These are phyloP conservation scores for Immersiella caudata DNA, from an alignment of 495 filamentous ascomycete genomes.

Conservation along the genomic window DNA sequence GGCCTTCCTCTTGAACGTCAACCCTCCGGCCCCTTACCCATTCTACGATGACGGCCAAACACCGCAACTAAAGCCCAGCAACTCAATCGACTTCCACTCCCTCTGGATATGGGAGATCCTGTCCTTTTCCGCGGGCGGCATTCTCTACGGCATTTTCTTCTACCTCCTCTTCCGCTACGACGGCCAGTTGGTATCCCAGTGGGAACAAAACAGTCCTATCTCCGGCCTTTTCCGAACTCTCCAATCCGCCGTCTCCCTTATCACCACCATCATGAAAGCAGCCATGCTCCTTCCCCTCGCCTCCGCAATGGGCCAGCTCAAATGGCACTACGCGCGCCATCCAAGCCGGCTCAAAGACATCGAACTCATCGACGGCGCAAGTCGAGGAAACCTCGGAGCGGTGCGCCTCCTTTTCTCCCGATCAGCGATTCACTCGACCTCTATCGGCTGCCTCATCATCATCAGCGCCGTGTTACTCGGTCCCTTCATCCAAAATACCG, in stretches of 20 bases:
- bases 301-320: not conserved
- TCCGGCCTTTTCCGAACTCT: not conserved
- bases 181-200: not conserved
- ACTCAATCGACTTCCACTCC: not conserved
- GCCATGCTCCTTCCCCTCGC: not conserved
- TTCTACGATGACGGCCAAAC: no score
- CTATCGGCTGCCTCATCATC: not conserved
- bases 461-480: not conserved
- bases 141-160: not conserved
- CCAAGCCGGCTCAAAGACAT: not conserved
- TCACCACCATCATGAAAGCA: not conserved
- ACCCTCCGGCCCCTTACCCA: no score
- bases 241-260: not conserved
- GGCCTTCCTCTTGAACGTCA: no score
- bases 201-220: not conserved
- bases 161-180: slow-evolving; percentile 1
- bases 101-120: slow-evolving; percentile 4
- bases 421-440: not conserved
- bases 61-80: no score
- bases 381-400: not conserved
- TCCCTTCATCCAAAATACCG: not conserved
- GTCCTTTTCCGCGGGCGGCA: not conserved
- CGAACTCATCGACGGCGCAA: not conserved
- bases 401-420: not conserved
- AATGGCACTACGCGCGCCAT: not conserved